Evolutionary conservation across 495 filamentous ascomycete species (phyloP).

Genomic region (Trichoderma parareesei): DNA sequence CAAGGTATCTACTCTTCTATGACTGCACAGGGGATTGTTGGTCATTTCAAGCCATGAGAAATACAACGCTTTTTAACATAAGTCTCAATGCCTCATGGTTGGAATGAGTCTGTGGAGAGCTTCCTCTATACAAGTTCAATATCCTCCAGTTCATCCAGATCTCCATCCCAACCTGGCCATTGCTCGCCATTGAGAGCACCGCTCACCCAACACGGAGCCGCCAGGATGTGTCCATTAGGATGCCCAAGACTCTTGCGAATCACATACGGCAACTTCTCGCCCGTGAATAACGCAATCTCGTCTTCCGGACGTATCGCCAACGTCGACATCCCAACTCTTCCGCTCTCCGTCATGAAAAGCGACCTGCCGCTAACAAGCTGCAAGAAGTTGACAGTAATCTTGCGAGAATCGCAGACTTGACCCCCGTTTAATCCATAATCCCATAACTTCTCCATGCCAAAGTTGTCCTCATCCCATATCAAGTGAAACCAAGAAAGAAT

Average conservation of each 20-base stretch:
- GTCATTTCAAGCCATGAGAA: too few relatives aligned
- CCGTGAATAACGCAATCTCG: neutral
- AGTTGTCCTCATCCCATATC: neutral
- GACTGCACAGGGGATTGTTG: neutral
- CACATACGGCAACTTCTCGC: neutral
- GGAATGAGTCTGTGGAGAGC: too few relatives aligned
- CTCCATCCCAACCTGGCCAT: neutral
- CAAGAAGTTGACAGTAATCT: neutral
- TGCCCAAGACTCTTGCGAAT: neutral
- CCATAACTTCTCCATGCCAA: neutral
- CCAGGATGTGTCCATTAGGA: neutral
- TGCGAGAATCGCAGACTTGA: neutral
- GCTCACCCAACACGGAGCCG: neutral
- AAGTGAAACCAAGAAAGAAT: neutral
- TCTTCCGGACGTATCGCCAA: neutral
- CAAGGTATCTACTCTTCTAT: neutral
- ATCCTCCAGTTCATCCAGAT: neutral
- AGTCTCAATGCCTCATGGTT: too few relatives aligned
- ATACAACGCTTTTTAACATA: too few relatives aligned
- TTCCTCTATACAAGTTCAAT: neutral
- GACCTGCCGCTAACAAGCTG: slow-evolving; percentile 1
- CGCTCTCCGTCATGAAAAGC: neutral
- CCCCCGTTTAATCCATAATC: neutral
- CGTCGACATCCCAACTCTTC: neutral
- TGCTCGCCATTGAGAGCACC: neutral